Conservation (phyloP, 1,139 yeast species). For the Geotrichum restrictum region DNA sequence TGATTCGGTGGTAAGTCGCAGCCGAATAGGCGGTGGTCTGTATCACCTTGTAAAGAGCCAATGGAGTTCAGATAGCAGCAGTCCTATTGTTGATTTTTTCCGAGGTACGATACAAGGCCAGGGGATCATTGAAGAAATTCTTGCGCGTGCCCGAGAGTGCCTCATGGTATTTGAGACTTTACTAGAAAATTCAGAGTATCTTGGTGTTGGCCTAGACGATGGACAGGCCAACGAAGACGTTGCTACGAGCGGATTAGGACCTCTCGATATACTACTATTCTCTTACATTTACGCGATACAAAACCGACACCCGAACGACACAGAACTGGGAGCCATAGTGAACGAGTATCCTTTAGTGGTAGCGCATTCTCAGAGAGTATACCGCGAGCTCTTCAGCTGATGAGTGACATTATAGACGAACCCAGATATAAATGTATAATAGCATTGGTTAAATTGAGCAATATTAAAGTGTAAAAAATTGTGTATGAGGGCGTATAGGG, state of each 20-base stretch:
- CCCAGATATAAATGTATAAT: conserved; percentile 3
- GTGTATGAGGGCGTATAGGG: neutral
- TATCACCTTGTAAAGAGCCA: conserved; percentile 5
- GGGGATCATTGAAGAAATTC: conserved; percentile 14
- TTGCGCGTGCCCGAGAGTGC: conserved; percentile 13
- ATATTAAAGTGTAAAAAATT: neutral
- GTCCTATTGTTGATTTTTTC: conserved; percentile 11
- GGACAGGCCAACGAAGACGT: conserved; percentile 10
- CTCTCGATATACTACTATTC: conserved; percentile 30
- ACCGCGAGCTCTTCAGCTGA: conserved; percentile 12
- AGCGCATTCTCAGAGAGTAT: conserved; percentile 25
- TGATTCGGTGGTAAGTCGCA: conserved; percentile 10
- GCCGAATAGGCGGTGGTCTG: neutral
- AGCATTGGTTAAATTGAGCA: conserved; percentile 6
- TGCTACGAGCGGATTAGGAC: conserved; percentile 21
- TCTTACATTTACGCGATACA: conserved; percentile 30
- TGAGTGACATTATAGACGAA: neutral
- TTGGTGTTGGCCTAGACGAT: conserved; percentile 7
- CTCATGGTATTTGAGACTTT: conserved; percentile 7
- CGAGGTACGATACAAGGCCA: conserved; percentile 11
- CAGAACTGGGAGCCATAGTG: conserved; percentile 25
- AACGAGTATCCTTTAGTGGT: conserved; percentile 20
- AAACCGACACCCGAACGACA: conserved; percentile 19
- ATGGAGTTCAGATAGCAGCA: neutral
- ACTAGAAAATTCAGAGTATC: conserved; percentile 2